Evolutionary conservation across 208 protist species (phyloP).

Genomic region (Trypanosoma lewisi): DNA sequence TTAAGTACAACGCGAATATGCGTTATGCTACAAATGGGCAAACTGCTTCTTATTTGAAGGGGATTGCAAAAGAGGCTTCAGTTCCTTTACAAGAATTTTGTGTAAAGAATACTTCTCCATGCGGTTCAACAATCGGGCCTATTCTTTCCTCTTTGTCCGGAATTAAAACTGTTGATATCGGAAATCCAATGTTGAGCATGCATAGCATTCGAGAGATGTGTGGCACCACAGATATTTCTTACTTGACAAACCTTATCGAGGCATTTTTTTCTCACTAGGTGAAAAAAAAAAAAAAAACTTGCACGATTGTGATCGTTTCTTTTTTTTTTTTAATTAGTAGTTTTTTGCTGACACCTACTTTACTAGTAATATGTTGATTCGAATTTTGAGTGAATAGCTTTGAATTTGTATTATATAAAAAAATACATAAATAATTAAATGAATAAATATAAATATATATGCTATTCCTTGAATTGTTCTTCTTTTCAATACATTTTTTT

Average conservation of each 20-base stretch:
- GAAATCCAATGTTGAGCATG: conserved; percentile 96
- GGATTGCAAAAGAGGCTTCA: conserved; percentile 60
- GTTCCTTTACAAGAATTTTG: conserved; percentile 91
- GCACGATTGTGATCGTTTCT: not conserved
- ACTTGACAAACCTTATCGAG: conserved; percentile 83
- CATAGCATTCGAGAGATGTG: conserved; percentile 97
- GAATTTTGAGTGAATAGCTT: too few species aligned
- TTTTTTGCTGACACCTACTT: not conserved
- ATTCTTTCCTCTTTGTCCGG: conserved; percentile 91
- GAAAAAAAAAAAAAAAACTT: not conserved
- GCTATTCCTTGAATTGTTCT: too few species aligned
- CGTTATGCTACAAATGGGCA: conserved; percentile 94
- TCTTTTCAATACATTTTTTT: not conserved
- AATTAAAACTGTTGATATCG: conserved; percentile 96
- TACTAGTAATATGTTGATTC: too few species aligned
- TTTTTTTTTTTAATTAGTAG: conserved; percentile 13
- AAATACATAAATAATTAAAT: too few species aligned
- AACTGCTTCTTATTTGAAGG: conserved; percentile 84
- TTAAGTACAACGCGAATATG: conserved; percentile 97
- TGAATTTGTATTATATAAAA: too few species aligned
- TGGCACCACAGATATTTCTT: conserved; percentile 87
- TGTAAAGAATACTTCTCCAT: conserved; percentile 96
- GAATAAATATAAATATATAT: too few species aligned
- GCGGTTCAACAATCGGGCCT: conserved; percentile 97
- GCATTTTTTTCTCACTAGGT: conserved; percentile 67